Evolutionary conservation across 2,329 filamentous ascomycete genomes (phyloP).

Genomic region (Cercospora nicotianae): DNA sequence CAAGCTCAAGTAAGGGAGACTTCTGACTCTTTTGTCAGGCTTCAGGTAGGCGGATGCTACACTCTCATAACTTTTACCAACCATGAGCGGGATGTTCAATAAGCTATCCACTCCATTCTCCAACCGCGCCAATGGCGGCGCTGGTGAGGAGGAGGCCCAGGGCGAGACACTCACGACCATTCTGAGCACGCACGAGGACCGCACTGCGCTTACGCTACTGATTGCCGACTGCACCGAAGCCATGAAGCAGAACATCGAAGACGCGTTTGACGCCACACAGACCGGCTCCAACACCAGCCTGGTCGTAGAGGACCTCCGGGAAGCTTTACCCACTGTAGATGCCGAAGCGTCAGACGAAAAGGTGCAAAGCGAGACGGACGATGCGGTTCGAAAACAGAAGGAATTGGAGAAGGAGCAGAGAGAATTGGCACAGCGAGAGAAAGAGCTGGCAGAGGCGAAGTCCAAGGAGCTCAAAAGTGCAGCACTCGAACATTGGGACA

Average conservation of each 20-base stretch:
- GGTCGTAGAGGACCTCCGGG: conserved; percentile 11
- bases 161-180: conserved; percentile 48
- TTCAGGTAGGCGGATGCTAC: conserved; percentile 1
- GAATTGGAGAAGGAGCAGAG: conserved; percentile 32
- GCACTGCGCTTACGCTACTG: conserved; percentile 49
- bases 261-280: conserved; percentile 45
- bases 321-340: conserved; percentile 30
- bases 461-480: conserved; percentile 69
- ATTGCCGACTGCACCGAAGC: conserved; percentile 48
- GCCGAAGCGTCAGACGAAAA: conserved; percentile 25
- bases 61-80: background rate
- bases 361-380: conserved; percentile 3
- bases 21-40: background rate
- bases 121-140: conserved; percentile 3
- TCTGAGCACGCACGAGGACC: conserved; percentile 45
- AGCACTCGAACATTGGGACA: conserved; percentile 69
- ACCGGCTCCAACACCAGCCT: conserved; percentile 35
- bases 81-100: conserved; percentile 7
- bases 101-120: background rate
- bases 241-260: conserved; percentile 48
- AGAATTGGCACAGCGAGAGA: conserved; percentile 44
- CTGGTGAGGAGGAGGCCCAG: conserved; percentile 27
- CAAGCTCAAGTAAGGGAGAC: background rate
- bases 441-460: conserved; percentile 52
- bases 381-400: conserved; percentile 16